These are phyloP conservation scores for Trichoderma guizhouense DNA, from an alignment of 2,329 filamentous ascomycete genomes.

Conservation along the genomic window DNA sequence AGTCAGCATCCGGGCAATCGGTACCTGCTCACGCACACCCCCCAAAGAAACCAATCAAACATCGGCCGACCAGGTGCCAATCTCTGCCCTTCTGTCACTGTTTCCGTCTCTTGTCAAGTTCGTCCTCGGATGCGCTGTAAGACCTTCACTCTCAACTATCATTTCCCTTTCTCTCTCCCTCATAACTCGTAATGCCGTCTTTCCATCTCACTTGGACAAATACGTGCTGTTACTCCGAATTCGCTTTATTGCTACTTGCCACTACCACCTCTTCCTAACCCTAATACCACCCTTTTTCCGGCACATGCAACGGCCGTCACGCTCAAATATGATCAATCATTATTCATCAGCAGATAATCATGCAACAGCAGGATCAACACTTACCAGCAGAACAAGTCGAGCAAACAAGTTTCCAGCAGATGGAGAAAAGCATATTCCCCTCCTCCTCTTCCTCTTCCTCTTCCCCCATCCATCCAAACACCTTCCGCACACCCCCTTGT, in stretches of 20 bases:
- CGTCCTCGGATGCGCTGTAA: not conserved
- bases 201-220: not conserved
- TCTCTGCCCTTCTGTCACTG: not conserved
- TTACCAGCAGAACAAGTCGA: not conserved
- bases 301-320: not conserved
- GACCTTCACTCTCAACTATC: not conserved
- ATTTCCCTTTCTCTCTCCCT: not conserved
- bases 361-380: not conserved
- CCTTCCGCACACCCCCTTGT: not conserved
- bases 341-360: slow-evolving; percentile 14
- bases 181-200: not conserved
- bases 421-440: not conserved
- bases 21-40: not conserved
- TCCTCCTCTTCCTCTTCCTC: not conserved
- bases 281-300: not conserved
- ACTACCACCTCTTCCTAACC: not conserved
- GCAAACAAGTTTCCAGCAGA: not conserved
- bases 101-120: not conserved
- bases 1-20: slow-evolving; percentile 1
- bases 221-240: not conserved
- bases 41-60: not conserved
- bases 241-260: not conserved
- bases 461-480: not conserved
- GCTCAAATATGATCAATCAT: not conserved
- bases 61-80: not conserved